phyloP scores from a whole-genome alignment of 2,329 filamentous ascomycete species.

The Pezizomycotina sp. region DNA sequence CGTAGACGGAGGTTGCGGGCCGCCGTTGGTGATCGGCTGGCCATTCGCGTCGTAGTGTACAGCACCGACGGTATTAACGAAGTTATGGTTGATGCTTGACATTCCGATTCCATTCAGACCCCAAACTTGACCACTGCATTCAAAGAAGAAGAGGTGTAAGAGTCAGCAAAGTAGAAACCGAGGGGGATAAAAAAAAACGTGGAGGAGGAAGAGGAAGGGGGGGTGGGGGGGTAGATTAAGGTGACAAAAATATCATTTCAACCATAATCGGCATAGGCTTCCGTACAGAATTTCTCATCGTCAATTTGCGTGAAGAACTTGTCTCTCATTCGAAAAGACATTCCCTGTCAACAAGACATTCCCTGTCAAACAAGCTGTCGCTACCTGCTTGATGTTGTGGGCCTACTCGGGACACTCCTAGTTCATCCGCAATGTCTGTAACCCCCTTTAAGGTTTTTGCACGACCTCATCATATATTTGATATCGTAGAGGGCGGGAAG shows the following conservation, averaged over 20 bases:
- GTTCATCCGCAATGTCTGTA: slow-evolving; percentile 88
- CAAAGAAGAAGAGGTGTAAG: neutral
- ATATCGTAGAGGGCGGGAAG: slow-evolving; percentile 93
- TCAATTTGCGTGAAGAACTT: slow-evolving; percentile 25
- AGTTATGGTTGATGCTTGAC: slow-evolving; percentile 6
- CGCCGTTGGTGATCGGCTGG: slow-evolving; percentile 2
- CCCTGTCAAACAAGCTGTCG: slow-evolving; percentile 81
- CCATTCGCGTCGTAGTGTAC: slow-evolving; percentile 17
- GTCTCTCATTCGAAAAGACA: too few relatives aligned
- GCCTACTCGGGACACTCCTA: slow-evolving; percentile 78
- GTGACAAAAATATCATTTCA: slow-evolving; percentile 21
- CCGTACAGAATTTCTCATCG: slow-evolving; percentile 24
- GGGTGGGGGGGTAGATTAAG: neutral
- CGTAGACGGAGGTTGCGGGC: slow-evolving; percentile 12
- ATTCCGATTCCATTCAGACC: slow-evolving; percentile 25
- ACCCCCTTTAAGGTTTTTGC: slow-evolving; percentile 71
- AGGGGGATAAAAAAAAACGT: slow-evolving; percentile 1
- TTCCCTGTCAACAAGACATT: slow-evolving; percentile 90
- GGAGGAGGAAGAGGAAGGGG: neutral
- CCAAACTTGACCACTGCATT: slow-evolving; percentile 24
- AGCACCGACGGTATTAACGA: slow-evolving; percentile 10
- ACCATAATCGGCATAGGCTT: too few relatives aligned
- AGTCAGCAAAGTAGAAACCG: neutral
- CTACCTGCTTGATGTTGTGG: slow-evolving; percentile 83
- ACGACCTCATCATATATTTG: slow-evolving; percentile 90